Evolutionary conservation across 495 filamentous ascomycete species (phyloP), one percentile per base, ranked within the genome.

Genomic region (Platismatia glauca): DNA sequence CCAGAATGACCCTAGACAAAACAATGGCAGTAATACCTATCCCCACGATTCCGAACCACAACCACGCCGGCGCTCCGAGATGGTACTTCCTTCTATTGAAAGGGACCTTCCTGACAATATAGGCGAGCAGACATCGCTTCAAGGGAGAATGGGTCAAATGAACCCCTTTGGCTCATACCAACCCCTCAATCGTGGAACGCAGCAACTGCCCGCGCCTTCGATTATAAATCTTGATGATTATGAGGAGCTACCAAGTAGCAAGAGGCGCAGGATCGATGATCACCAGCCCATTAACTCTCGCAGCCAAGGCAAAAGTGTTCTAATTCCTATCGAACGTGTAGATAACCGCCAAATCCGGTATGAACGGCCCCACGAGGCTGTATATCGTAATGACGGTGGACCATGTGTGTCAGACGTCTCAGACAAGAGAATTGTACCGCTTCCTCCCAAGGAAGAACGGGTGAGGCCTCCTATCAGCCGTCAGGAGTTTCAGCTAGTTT

Each of bases 1-100:
- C 29, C 35, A 29, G n/a, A 18, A 41, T 22, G 59, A 43, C 18
- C 24, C 11, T 43, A 31, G 27, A 20, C 20, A n/a, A 29, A 31
- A 50, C 1, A 15, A 29, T 33, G 29, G 31, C 33, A 24, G 38
- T 24, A 1, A 29, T 24, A 22, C 46, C 33, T 41, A 58, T 46
- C 12, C 20, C 16, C 20, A 35, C 34, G 15, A 18, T 57, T 16
- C 22, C 6, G 29, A 63, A 50, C 3, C 20, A 13, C 29, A 34
- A 22, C 12, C 41, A 37, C 61, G 41, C 53, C 55, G 55, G 24
- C 61, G 53, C 39, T 50, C 61, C 8, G 55, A 63, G 24, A 16
- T 48, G 24, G 34, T 58, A 1, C 55, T 63, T 22, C 61, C 61
- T 57, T 63, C 61, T 22, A 48, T 63, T 50, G 61, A 63, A 39